Conservation (phyloP, 805 yeast species). For the Ogataea siamensis region DNA sequence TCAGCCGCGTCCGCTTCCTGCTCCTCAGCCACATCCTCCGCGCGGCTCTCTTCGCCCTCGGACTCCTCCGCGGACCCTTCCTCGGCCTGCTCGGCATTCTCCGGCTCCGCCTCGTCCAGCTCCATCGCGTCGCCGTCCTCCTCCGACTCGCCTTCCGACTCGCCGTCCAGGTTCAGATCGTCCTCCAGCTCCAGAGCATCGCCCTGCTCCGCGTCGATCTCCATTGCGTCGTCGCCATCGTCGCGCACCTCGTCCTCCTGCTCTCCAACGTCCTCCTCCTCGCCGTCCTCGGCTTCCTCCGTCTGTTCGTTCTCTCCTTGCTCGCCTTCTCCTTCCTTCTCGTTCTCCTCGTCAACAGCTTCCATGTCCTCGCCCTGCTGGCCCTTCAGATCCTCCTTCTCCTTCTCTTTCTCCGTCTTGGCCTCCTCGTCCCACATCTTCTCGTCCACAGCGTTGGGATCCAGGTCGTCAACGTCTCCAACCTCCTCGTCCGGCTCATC, state of each 20-base stretch:
- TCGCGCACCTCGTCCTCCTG: slow-evolving; percentile 76
- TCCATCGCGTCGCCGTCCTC: slow-evolving; percentile 32
- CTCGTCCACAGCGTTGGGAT: slow-evolving; percentile 93
- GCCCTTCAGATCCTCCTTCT: slow-evolving; percentile 68
- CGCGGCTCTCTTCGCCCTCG: slow-evolving; percentile 35
- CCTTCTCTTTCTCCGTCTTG: slow-evolving; percentile 73
- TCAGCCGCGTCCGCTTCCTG: slow-evolving; percentile 32
- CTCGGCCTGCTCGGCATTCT: slow-evolving; percentile 27
- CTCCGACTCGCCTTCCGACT: slow-evolving; percentile 50
- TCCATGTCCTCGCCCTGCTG: slow-evolving; percentile 50
- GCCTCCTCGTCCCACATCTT: slow-evolving; percentile 98
- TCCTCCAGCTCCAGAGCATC: slow-evolving; percentile 92
- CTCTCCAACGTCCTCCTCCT: slow-evolving; percentile 72
- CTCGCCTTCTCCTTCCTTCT: slow-evolving; percentile 34
- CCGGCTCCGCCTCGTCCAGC: slow-evolving; percentile 27
- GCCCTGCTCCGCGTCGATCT: slow-evolving; percentile 72
- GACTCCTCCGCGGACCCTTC: slow-evolving; percentile 27
- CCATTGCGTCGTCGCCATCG: slow-evolving; percentile 67
- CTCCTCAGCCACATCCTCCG: slow-evolving; percentile 26
- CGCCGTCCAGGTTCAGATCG: slow-evolving; percentile 86
- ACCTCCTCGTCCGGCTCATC: slow-evolving; percentile 80
- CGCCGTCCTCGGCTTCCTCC: slow-evolving; percentile 42
- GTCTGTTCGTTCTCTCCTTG: slow-evolving; percentile 37
- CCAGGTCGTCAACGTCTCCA: slow-evolving; percentile 84
- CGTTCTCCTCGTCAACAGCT: slow-evolving; percentile 42